These are phyloP conservation scores for Colletotrichum liriopes DNA, from an alignment of 2,329 filamentous ascomycete species.

Conservation along the genomic window DNA sequence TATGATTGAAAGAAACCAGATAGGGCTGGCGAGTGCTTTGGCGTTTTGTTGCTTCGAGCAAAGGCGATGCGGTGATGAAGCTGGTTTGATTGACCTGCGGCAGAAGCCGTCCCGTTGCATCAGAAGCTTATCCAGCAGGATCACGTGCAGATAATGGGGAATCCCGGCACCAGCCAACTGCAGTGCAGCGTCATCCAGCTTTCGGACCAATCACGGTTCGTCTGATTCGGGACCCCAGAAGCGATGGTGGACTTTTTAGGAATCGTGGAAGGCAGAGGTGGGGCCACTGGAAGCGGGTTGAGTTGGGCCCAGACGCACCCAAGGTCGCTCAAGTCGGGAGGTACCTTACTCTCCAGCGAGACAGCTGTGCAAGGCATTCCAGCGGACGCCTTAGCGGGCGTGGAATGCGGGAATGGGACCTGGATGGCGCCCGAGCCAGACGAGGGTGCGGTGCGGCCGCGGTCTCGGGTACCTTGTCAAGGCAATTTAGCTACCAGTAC, in stretches of 20 bases:
- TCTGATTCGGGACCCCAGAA: background rate
- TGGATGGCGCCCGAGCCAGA: slow-evolving; percentile 15
- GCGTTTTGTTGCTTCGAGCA: background rate
- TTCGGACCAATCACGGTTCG: slow-evolving; percentile 15
- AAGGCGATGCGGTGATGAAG: background rate
- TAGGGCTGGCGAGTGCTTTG: background rate
- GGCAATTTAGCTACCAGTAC: slow-evolving; percentile 12
- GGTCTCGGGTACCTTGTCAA: slow-evolving; percentile 40
- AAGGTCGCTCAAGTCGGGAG: background rate
- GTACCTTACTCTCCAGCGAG: background rate
- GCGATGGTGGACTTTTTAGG: slow-evolving; percentile 3
- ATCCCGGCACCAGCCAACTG: background rate
- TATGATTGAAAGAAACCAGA: background rate
- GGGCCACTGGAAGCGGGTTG: slow-evolving; percentile 3
- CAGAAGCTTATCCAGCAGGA: slow-evolving; percentile 22
- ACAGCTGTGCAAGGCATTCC: background rate
- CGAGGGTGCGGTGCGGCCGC: slow-evolving; percentile 4
- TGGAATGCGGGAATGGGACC: slow-evolving; percentile 6
- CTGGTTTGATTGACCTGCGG: background rate
- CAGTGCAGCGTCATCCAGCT: slow-evolving; percentile 6
- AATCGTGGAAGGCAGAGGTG: slow-evolving; percentile 24
- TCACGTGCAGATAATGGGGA: slow-evolving; percentile 30
- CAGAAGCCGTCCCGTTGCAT: slow-evolving; percentile 6
- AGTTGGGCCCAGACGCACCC: slow-evolving; percentile 15
- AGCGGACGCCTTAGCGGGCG: slow-evolving; percentile 1